Conservation (phyloP, 257 asterid species). For the Solanum gandarillasii region DNA sequence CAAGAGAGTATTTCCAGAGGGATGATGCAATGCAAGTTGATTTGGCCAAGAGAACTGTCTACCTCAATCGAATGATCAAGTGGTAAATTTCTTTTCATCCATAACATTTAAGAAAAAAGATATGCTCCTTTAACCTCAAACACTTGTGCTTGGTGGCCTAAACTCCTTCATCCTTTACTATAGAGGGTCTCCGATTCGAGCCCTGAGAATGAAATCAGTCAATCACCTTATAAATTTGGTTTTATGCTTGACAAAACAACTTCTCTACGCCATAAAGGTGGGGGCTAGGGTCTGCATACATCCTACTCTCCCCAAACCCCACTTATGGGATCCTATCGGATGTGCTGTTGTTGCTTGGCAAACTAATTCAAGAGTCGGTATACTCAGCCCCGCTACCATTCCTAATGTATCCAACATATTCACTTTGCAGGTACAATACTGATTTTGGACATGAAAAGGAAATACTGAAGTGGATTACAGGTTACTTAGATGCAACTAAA, state of each 20-base stretch:
- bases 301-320: background rate
- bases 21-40: slow-evolving; percentile 74
- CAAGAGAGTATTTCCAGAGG: slow-evolving; percentile 68
- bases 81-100: slow-evolving; percentile 36
- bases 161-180: background rate
- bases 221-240: background rate
- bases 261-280: background rate
- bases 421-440: slow-evolving; percentile 56
- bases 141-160: background rate
- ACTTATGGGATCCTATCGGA: background rate
- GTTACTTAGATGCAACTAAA: slow-evolving; percentile 65
- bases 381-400: background rate
- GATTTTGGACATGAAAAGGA: slow-evolving; percentile 88
- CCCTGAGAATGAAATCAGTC: background rate
- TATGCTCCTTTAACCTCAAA: background rate
- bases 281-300: background rate
- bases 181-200: background rate
- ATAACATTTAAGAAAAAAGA: background rate
- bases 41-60: slow-evolving; percentile 66
- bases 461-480: slow-evolving; percentile 52
- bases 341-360: background rate
- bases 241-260: background rate
- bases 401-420: background rate
- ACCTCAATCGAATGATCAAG: slow-evolving; percentile 52
- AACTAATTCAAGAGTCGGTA: background rate